Base-by-base conservation (phyloP, 371 early-diverging fungal species). In the Mucor mucedo region DNA sequence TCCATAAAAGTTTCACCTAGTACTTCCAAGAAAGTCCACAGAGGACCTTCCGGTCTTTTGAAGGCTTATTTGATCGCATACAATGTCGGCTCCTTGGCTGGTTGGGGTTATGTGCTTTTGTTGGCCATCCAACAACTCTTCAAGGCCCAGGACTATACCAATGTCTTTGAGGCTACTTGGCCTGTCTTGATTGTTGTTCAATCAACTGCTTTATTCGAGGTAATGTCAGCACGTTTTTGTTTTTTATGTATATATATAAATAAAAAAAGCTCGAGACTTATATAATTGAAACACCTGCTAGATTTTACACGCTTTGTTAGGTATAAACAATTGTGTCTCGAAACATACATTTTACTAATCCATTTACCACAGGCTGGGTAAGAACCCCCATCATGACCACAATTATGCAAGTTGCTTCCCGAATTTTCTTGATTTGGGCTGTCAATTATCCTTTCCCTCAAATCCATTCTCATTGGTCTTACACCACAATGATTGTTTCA, bases 371-470 rank as follows among this genome's bases (percentile, higher is more conserved):
- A 47, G 47, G 47, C 21, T 78, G 91, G 59, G 96, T 96, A 52
- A 87, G 87, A 66, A 89, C 96, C 4, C 89, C 95, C 27, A 75
- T 93, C 4, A 59, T 80, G 41, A 94, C 95, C 0, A 95, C 93
- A 1, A 68, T 82, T 32, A 84, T 91, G 72, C 97, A 98, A 77
- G 95, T 98, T 16, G 80, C 84, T 53, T 95, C 95, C 33, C 89
- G 98, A 4, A 77, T 96, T 39, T 80, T 93, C 47, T 78, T 98
- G 7, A 92, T 93, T 16, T 95, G 94, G 93, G 89, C 87, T 38
- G 84, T 93, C 35, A 80, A 90, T 63, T 84, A 87, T 42, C 52
- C 80, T 38, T 93, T 93, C 65, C 84, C 87, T 42, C 74, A 82
- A 71, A 85, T 91, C 50, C 86, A 83, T 40, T 68, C 81, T 1